phyloP scores from a whole-genome alignment of 495 filamentous ascomycete species.

The Podospora sp. region DNA sequence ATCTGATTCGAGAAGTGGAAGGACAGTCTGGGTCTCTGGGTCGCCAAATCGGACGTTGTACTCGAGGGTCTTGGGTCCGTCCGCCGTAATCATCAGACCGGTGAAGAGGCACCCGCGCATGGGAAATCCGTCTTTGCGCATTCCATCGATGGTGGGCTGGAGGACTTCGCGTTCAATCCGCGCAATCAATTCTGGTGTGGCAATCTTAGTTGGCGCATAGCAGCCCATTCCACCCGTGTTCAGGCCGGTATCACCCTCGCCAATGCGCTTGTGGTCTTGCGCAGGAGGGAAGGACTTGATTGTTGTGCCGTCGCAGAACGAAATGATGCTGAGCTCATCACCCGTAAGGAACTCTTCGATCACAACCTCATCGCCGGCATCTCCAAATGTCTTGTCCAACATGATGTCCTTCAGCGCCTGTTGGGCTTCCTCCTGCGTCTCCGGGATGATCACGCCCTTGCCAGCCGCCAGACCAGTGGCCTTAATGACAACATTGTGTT shows the following conservation, averaged over 20 bases:
- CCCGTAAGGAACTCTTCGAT: conserved; percentile 94
- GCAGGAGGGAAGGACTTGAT: conserved; percentile 85
- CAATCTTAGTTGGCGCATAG: conserved; percentile 88
- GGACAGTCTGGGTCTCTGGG: conserved; percentile 90
- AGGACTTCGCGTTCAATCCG: conserved; percentile 81
- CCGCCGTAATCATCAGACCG: conserved; percentile 90
- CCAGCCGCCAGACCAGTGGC: conserved; percentile 84
- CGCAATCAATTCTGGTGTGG: conserved; percentile 70
- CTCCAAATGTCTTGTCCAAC: conserved; percentile 82
- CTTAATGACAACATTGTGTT: conserved; percentile 85
- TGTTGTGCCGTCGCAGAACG: conserved; percentile 87
- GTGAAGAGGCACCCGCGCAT: conserved; percentile 92
- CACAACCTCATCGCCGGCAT: conserved; percentile 87
- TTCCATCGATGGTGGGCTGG: conserved; percentile 86
- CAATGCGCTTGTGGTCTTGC: conserved; percentile 94
- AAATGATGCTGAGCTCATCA: conserved; percentile 88
- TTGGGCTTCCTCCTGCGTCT: conserved; percentile 78
- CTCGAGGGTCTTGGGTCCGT: conserved; percentile 87
- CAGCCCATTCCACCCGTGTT: conserved; percentile 99
- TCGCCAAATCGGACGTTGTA: conserved; percentile 98
- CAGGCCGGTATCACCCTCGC: conserved; percentile 85
- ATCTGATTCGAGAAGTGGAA: conserved; percentile 86
- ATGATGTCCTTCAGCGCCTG: conserved; percentile 85
- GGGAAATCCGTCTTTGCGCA: conserved; percentile 76
- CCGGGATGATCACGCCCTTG: conserved; percentile 89